Base-by-base conservation (phyloP, 2,329 filamentous ascomycete species). In the Diplodia corticola region DNA sequence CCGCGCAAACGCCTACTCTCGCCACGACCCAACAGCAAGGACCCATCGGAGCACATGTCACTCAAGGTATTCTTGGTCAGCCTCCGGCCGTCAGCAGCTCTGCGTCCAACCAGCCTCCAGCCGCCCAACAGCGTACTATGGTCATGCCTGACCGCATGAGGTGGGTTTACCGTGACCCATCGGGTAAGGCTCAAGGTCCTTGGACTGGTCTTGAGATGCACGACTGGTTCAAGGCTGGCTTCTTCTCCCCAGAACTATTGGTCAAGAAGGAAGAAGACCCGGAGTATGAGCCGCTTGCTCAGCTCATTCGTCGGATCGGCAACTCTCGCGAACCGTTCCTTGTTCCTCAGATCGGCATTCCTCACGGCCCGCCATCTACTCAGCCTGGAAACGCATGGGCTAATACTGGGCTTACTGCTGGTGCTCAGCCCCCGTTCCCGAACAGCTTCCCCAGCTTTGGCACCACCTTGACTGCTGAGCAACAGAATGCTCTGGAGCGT, bases 131-230 rank as follows among this genome's bases (percentile, higher is more conserved):
- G 69, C 89, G 92, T 17, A 93, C 91, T 51, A 98, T 99, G 93
- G 94, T 99, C 5, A 98, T 99, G 95, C 95, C 95, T 2, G 95
- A 99, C 77, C 86, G 96, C 15, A 99, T 99, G 93, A 86, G 94
- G 72, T 99, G 95, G 95, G 94, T 97, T 20, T 99, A 99, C 76
- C 89, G 96, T 63, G 95, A 99, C 75, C 95, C 95, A 5, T 92
- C 96, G 75, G 93, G 93, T 24, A 90, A 92, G 69, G 89, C 92
- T 5, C 95, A 99, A 75, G 95, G 95, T 0, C 95, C 95, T 0
- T 99, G 95, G 80, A 97, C 93, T 46, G 95, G 95, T 1, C 82
- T 99, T 59, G 95, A 99, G 79, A 99, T 99, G 95, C 96, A 99
- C 71, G 96, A 99, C 73, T 99, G 95, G 95, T 99, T 98, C 80